Evolutionary conservation across 352 stramenopile species (phyloP).

Genomic region (Phytophthora multivora): DNA sequence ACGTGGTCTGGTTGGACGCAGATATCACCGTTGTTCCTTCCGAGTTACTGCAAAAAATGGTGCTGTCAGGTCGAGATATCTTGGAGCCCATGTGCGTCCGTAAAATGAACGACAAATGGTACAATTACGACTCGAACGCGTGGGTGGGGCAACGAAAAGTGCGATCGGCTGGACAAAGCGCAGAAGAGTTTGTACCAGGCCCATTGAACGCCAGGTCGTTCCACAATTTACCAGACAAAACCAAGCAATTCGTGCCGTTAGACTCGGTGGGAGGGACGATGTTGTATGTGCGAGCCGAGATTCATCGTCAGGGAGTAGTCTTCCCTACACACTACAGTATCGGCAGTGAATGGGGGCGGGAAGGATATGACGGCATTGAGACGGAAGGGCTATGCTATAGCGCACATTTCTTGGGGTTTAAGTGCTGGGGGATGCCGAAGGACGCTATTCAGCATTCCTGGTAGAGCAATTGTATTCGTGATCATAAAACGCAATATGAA

Average conservation of each 20-base stretch:
- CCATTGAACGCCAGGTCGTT: constrained; percentile 15
- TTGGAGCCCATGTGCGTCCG: constrained; percentile 16
- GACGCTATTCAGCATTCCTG: constrained; percentile 30
- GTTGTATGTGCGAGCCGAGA: constrained; percentile 51
- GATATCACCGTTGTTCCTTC: constrained; percentile 40
- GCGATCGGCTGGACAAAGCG: neutral
- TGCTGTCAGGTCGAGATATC: constrained; percentile 22
- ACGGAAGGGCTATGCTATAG: constrained; percentile 52
- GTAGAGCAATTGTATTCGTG: neutral
- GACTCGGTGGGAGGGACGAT: constrained; percentile 59
- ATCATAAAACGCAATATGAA: no score
- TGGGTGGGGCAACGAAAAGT: constrained; percentile 25
- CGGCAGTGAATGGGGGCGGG: constrained; percentile 39
- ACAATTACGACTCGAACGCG: constrained; percentile 25
- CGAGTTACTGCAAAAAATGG: constrained; percentile 40
- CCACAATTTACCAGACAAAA: constrained; percentile 10
- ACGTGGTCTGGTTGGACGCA: constrained; percentile 56
- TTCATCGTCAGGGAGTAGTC: constrained; percentile 48
- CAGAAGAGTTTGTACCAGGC: constrained; percentile 15
- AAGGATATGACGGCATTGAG: constrained; percentile 60
- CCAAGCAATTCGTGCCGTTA: constrained; percentile 26
- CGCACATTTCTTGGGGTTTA: constrained; percentile 49
- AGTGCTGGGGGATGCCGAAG: constrained; percentile 50
- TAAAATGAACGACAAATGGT: neutral
- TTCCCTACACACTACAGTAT: constrained; percentile 52